phyloP scores from a whole-genome alignment of 805 yeast genomes.

The Nakazawaea wyomingensis region DNA sequence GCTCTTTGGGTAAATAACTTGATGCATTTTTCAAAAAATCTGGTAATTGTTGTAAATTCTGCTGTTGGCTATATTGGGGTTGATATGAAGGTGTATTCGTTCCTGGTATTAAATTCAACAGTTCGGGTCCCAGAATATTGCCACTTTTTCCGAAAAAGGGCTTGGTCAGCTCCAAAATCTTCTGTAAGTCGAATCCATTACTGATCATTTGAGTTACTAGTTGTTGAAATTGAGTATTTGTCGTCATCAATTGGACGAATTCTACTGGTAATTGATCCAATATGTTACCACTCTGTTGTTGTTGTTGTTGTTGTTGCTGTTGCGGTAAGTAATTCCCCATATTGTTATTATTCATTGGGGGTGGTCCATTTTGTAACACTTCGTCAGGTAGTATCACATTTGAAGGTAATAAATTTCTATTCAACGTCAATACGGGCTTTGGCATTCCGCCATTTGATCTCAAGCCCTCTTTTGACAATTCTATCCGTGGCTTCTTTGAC shows the following conservation, averaged over 20 bases:
- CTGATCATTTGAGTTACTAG: constrained; percentile 30
- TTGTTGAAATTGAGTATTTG: constrained; percentile 28
- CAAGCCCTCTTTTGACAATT: constrained; percentile 57
- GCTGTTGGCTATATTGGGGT: constrained; percentile 13
- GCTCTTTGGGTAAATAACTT: constrained; percentile 46
- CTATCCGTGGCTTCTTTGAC: constrained; percentile 48
- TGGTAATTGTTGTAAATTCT: constrained; percentile 26
- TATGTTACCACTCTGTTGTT: constrained; percentile 6
- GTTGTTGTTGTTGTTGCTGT: too few relatives aligned
- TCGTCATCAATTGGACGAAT: constrained; percentile 20
- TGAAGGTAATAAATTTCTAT: constrained; percentile 44
- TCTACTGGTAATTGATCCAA: constrained; percentile 15
- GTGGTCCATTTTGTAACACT: constrained; percentile 23
- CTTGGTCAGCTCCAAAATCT: constrained; percentile 24
- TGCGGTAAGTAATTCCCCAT: too few relatives aligned
- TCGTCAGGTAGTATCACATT: constrained; percentile 55
- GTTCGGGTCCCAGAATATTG: too few relatives aligned
- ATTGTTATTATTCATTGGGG: constrained; percentile 6
- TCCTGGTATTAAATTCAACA: background rate
- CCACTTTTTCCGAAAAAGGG: constrained; percentile 17
- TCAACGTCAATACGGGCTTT: constrained; percentile 39
- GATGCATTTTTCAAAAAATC: constrained; percentile 49
- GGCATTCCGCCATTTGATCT: constrained; percentile 25
- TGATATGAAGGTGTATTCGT: constrained; percentile 1
- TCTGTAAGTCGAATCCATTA: constrained; percentile 30